Base-by-base conservation (phyloP, 257 asterid species). In the Penstemon newberryi region DNA sequence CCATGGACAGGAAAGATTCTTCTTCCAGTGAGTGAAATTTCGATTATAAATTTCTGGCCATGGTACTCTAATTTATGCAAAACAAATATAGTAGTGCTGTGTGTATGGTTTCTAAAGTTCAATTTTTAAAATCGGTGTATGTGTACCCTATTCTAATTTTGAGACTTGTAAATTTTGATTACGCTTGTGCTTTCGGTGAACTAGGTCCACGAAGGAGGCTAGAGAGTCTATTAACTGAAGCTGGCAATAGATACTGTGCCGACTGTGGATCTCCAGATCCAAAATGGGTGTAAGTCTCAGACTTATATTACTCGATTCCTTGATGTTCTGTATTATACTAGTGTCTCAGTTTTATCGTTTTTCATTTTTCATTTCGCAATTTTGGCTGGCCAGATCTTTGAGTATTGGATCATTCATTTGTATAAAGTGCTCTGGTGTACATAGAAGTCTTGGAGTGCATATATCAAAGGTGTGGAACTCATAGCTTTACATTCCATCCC, bases 191-290 rank as follows among this genome's bases (percentile, higher is more conserved):
- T 49, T 68, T 71, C 4, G 56, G 19, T 72, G 59, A 63, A 66
- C 63, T 73, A 89, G 96, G 86, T 86, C 80, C 98, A 71, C 85
- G 73, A 56, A 75, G 65, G 60, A 87, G 87, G 85, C 86, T 92
- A 64, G 87, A 78, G 78, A 57, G 69, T 70, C 72, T 92, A 67
- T 68, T 83, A 77, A 65, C 81, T 64, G 89, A 87, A 79, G 79
- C 81, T 4, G 91, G 88, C 56, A 92, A 92, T 70, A 67, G 73
- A 77, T 67, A 64, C 45, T 92, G 96, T 73, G 98, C 98, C 60
- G 98, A 92, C 76, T 92, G 98, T 75, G 96, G 95, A 69, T 74
- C 96, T 49, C 86, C 84, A 44, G 98, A 92, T 83, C 98, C 98
- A 6, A 89, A 89, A 80, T 92, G 98, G 98, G 94, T 87, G 98